Base-by-base conservation (phyloP, 169 alveolate genomes). In the Plasmodium blacklocki region DNA sequence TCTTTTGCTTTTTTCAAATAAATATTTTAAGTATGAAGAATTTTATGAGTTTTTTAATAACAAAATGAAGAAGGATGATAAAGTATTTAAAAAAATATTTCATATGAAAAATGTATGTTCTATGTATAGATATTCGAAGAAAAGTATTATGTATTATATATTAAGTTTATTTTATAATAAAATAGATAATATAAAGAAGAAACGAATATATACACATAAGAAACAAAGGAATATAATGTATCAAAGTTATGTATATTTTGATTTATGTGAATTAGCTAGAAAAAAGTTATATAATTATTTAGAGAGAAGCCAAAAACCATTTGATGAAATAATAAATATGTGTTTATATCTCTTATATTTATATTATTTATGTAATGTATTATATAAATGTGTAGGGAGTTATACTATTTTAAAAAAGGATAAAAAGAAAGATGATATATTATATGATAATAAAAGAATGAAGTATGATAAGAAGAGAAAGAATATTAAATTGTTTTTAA, bases 261-360 rank as follows among this genome's bases (percentile, higher is more conserved):
- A 45, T 45, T 1, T 66, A 58, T 78, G 45, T 47, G 43, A 11
- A 23, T 4, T 72, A 29, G 73, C 78, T 6, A 49, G 56, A 72
- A 80, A 56, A 59, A 32, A 21, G 39, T n/a, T 80, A 49, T 68
- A 68, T 52, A 9, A 47, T 21, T 80, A 68, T 80, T 63, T 9
- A n/a, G 59, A 56, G 14, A 21, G 68, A 39, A 21, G 67, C 5
- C 47, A 72, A 14, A 80, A 50, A 60, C 19, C 56, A 6, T 80
- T 80, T 68, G 83, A 68, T 29, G 50, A 80, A 23, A 26, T 68
- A 14, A 72, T 80, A 29, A 80, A 60, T 80, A 23, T 19, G 49
- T 50, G 85, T 19, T 23, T 80, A 43, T 80, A 80, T 19, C 9
- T 80, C 11, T 58, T 80, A 60, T 73, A 80, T 49, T 67, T 80